Evolutionary conservation across 495 filamentous ascomycete species (phyloP).

Genomic region (Trichoderma erinaceum): DNA sequence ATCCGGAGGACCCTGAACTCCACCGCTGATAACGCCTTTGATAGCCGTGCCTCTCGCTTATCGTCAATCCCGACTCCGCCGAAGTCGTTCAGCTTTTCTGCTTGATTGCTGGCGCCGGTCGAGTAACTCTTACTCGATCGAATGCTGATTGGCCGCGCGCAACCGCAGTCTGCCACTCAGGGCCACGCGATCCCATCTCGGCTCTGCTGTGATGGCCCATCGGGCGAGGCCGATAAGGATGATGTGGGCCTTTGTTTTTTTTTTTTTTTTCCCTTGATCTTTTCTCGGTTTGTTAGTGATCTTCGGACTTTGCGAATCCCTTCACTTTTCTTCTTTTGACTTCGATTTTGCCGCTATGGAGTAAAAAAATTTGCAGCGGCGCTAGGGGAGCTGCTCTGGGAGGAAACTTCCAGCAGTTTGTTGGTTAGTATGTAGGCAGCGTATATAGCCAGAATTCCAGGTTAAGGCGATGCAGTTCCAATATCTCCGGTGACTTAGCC

Average conservation of each 20-base stretch:
- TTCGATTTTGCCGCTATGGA: neutral
- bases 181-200: neutral
- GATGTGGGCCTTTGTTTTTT: neutral
- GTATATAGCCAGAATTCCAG: neutral
- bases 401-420: neutral
- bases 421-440: neutral
- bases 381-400: neutral
- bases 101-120: neutral
- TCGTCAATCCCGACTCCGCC: constrained; percentile 9
- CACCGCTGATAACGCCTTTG: constrained; percentile 3
- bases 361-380: neutral
- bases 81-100: neutral
- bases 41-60: neutral
- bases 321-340: neutral
- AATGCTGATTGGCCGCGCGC: constrained; percentile 9
- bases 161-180: neutral
- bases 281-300: neutral
- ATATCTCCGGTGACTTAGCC: neutral
- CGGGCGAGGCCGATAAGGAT: constrained; percentile 3
- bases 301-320: constrained; percentile 11
- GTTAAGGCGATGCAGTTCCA: neutral
- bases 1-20: neutral
- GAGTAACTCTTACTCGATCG: constrained; percentile 12
- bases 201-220: neutral
- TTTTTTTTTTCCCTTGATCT: neutral